These are phyloP conservation scores for Glycine soja DNA, from an alignment of 306 rosid genomes.

Conservation along the genomic window DNA sequence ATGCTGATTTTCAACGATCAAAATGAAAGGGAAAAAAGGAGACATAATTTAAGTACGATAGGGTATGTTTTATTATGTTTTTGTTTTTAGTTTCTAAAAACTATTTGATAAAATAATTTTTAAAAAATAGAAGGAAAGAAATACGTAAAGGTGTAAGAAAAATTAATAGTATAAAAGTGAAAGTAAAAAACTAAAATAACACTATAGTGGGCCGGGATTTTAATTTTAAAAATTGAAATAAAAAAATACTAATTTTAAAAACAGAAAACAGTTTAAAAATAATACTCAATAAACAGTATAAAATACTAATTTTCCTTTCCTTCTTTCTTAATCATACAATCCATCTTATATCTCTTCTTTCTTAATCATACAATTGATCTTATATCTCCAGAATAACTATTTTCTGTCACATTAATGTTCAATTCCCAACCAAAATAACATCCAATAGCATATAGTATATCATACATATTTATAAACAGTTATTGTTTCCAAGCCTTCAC, in stretches of 20 bases:
- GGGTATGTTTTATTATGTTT: neutral
- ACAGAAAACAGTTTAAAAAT: too few species aligned
- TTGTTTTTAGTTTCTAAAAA: neutral
- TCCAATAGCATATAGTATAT: conserved; percentile 40
- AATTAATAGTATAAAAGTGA: neutral
- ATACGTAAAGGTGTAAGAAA: neutral
- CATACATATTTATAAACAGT: conserved; percentile 38
- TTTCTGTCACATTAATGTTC: conserved; percentile 38
- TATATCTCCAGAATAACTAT: conserved; percentile 1
- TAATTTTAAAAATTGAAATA: too few species aligned
- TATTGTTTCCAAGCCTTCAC: conserved; percentile 38
- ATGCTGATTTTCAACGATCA: neutral
- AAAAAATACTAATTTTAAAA: too few species aligned
- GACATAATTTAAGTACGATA: neutral
- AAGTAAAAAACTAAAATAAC: neutral
- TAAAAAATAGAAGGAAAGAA: neutral
- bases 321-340: too few species aligned
- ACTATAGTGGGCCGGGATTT: neutral
- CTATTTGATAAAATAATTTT: too few species aligned
- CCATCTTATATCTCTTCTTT: too few species aligned
- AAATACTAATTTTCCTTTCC: too few species aligned
- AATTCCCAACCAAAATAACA: conserved; percentile 46
- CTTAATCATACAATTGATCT: too few species aligned
- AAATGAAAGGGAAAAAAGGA: neutral
- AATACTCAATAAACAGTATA: too few species aligned